phyloP scores from a whole-genome alignment of 257 asterid species.

The Ocimum tenuiflorum region DNA sequence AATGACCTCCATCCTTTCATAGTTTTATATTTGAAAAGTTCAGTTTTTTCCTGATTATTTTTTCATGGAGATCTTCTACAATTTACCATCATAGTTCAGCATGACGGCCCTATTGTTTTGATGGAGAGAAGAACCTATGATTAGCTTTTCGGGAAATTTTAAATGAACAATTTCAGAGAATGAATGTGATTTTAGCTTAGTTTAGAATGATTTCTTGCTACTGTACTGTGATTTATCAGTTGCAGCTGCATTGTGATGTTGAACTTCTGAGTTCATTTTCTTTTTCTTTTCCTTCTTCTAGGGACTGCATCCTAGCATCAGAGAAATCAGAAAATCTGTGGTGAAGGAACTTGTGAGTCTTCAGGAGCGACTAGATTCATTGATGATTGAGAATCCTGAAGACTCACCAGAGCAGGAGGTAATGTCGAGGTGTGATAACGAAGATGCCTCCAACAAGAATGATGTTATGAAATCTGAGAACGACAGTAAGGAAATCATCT shows the following conservation, averaged over 20 bases:
- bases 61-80: neutral
- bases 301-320: constrained; percentile 59
- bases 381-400: constrained; percentile 14
- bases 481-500: neutral
- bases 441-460: constrained; percentile 11
- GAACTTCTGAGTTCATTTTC: neutral
- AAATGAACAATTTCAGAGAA: no score
- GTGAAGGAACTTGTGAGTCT: constrained; percentile 58
- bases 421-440: neutral
- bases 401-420: constrained; percentile 10
- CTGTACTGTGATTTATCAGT: neutral
- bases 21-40: neutral
- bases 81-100: neutral
- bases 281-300: neutral
- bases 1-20: no score
- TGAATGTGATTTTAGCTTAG: no score
- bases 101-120: no score
- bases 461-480: neutral
- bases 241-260: neutral
- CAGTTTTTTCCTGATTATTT: neutral
- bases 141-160: no score
- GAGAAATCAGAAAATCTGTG: constrained; percentile 54
- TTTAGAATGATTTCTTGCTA: neutral
- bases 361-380: constrained; percentile 57
- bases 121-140: no score